A percentile compares a stretch with the other conserved stretches of the same genome.
These are phyloP conservation scores for Wallemia mellicola DNA, from an alignment of 1,284 basidiomycete genomes.

Conservation along the genomic window DNA sequence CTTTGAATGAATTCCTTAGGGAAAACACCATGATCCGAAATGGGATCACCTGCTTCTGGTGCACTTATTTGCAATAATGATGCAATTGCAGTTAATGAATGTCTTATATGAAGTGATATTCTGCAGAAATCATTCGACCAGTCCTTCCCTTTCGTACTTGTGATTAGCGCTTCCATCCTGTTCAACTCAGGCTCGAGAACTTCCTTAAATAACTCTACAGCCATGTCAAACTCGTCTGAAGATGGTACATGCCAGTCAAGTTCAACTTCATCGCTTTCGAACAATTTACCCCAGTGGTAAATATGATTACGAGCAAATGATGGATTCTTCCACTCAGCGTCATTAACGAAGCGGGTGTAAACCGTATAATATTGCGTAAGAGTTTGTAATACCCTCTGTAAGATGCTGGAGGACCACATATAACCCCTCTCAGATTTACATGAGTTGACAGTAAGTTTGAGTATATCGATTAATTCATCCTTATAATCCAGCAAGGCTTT, in stretches of 20 bases:
- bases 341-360: constrained; percentile 57
- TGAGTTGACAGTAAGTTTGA: constrained; percentile 39
- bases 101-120: not conserved
- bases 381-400: constrained; percentile 47
- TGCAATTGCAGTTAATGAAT: not conserved
- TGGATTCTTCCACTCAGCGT: constrained; percentile 37
- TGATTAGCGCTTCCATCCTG: constrained; percentile 31
- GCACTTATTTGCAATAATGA: not conserved
- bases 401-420: constrained; percentile 31
- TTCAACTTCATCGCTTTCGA: constrained; percentile 44
- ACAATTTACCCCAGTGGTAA: constrained; percentile 53
- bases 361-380: constrained; percentile 47
- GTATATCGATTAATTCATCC: constrained; percentile 32
- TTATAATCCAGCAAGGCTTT: constrained; percentile 40
- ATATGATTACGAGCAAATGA: constrained; percentile 45
- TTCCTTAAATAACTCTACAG: constrained; percentile 42
- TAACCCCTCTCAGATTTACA: constrained; percentile 76
- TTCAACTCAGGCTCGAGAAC: constrained; percentile 35
- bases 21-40: constrained; percentile 4
- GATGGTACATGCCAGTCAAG: constrained; percentile 71
- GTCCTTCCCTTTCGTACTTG: constrained; percentile 26
- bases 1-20: not conserved
- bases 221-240: constrained; percentile 44
- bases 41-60: not conserved
- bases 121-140: constrained; percentile 85